Base-by-base conservation (phyloP, 2,329 filamentous ascomycete species). In the Fusarium anthophilum region DNA sequence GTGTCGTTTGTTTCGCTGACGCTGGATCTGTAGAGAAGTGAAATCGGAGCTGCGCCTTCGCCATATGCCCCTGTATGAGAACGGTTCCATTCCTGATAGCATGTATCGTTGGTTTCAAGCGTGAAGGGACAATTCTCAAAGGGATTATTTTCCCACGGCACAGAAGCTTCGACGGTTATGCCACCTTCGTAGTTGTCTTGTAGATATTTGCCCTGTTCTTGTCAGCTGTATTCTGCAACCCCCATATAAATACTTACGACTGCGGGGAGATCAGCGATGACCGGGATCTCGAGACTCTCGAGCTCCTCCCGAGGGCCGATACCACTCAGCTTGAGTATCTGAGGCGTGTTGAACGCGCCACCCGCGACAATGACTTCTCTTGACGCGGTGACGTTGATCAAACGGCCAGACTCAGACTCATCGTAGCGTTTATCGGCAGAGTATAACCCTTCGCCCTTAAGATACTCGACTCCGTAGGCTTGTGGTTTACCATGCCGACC, bases 301-400 rank as follows among this genome's bases (percentile, higher is more conserved):
- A 88, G 79, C 35, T 87, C 82, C 2, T 70, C 74, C 0, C 78
- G 77, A 0, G 86, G 86, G 0, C 87, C 87, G 38, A 83, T 59
- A 7, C 87, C 87, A 43, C 85, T 87, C 2, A 87, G 82, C 80
- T 87, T 87, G 9, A 89, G 80, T 9, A 89, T 79, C 63, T 90
- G 87, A 0, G 77, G 77, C 0, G 76, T 76, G 20, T 79, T 78
- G 45, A 76, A 79, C 3, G 69, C n/a, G 1, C 77, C 77, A 2
- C 72, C 77, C 0, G 77, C 50, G 1, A 79, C 48, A 11, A 79
- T 78, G 8, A 78, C 76, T 32, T 78, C 77, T 6, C 62, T 58
- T 1, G 62, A 67, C 5, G 77, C 77, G 2, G 54, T 69, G 6
- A 69, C 75, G 14, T 68, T 77, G 13, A 63, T 7, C 9, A 68